phyloP scores from a whole-genome alignment of 352 stramenopile species.

The Globisporangium iwayamae region DNA sequence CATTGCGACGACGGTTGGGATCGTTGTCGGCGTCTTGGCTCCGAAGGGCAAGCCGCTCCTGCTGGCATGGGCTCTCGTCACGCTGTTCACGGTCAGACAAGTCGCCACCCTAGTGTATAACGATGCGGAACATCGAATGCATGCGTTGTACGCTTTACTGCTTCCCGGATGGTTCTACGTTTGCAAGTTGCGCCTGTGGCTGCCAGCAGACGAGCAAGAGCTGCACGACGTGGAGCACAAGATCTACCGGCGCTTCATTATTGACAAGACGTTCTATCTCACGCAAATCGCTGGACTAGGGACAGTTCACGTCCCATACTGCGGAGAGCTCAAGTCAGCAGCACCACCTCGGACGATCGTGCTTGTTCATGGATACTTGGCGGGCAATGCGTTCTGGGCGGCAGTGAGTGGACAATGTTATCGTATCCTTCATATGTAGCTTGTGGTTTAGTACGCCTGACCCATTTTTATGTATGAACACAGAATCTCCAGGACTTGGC shows the following conservation, averaged over 20 bases:
- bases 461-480: not conserved
- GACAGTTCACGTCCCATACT: conserved; percentile 6
- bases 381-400: conserved; percentile 28
- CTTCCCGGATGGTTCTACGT: conserved; percentile 23
- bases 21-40: not conserved
- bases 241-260: conserved; percentile 4
- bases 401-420: conserved; percentile 6
- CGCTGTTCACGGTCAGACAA: not conserved
- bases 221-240: conserved; percentile 1
- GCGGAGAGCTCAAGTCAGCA: not conserved
- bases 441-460: not conserved
- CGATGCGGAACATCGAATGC: not conserved
- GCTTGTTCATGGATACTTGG: conserved; percentile 22
- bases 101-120: not conserved
- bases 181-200: conserved; percentile 10
- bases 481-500: conserved; percentile 8
- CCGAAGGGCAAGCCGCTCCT: not conserved
- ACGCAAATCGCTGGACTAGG: not conserved
- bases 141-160: not conserved
- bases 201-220: conserved; percentile 6
- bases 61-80: not conserved
- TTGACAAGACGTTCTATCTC: not conserved
- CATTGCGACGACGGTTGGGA: conserved; percentile 11
- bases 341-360: conserved; percentile 11
- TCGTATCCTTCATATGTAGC: too few relatives aligned